Base-by-base conservation (phyloP, 2,329 filamentous ascomycete species). In the Trichoderma harzianum region DNA sequence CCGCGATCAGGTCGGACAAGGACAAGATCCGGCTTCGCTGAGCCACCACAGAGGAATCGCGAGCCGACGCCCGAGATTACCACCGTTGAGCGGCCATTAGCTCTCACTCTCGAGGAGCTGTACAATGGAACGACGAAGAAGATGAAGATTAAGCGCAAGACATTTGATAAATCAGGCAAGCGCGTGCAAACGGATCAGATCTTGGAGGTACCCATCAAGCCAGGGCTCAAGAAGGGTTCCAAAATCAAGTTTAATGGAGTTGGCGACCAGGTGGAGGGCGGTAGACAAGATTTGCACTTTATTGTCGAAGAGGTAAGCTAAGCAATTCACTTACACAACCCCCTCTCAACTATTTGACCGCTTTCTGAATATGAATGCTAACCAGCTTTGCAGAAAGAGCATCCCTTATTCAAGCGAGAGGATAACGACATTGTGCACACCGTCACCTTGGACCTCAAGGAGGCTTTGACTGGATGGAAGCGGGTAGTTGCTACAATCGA, bases 171-270 rank as follows among this genome's bases (percentile, higher is more conserved):
- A 24, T 91, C 87, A 0, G 94, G 94, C 72, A 97, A 97, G 85
- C 90, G 94, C 76, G 93, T 89, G 57, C 92, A 91, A 3, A 93
- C 95, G 73, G 96, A 99, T 77, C 93, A 95, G 78, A 93, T 98
- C 21, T 85, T 99, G 34, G 94, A 97, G 79, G 95, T 98, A 67
- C 94, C 94, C 61, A 97, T 99, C 84, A 98, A 98, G 84, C 91
- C 94, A 7, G 96, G 96, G 72, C 84, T 98, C 82, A 98, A 98
- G 84, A 95, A 97, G 77, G 96, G 96, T 34, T 97, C 93, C 78
- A 99, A 98, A 87, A 97, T 99, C 83, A 98, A 98, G 83, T 99
- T 97, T 80, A 93, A 93, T 79, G 94, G 95, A 55, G 95, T 99
- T n/a, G 96, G 96, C 12, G 96, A 99, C 82, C 95, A 98, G 81